A percentile compares a stretch with the other conserved stretches of the same genome.
phyloP scores from a whole-genome alignment of 768 basidiomycete species.

The Serendipita sp. region DNA sequence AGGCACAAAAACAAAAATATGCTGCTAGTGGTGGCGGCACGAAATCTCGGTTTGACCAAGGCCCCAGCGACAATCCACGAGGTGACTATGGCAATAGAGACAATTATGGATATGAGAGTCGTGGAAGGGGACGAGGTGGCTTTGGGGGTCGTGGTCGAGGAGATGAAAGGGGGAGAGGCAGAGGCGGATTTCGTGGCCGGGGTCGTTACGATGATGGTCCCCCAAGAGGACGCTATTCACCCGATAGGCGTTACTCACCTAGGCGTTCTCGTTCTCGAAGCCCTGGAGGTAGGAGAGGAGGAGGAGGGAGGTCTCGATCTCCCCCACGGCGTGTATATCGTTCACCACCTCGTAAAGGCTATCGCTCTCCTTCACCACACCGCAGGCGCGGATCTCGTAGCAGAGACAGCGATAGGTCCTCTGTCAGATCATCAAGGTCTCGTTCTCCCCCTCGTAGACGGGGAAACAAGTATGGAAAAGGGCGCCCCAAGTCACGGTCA shows the following conservation, averaged over 20 bases:
- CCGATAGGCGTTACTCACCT: conserved; percentile 26
- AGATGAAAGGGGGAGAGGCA: conserved; percentile 6
- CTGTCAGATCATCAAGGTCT: neutral
- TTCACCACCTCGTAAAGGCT: conserved; percentile 20
- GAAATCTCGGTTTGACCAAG: neutral
- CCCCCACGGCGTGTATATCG: conserved; percentile 16
- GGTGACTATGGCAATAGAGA: conserved; percentile 35
- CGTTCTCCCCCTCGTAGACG: neutral
- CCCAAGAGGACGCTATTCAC: conserved; percentile 18
- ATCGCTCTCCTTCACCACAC: conserved; percentile 26
- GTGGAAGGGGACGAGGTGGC: conserved; percentile 30
- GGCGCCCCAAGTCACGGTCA: neutral
- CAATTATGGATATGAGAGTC: conserved; percentile 30
- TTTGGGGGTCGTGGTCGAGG: conserved; percentile 38
- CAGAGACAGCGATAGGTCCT: neutral
- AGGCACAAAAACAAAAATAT: conserved; percentile 86
- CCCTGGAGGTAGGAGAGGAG: conserved; percentile 23
- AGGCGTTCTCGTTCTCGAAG: conserved; percentile 36
- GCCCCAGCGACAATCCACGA: conserved; percentile 22
- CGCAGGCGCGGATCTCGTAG: conserved; percentile 11
- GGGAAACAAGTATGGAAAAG: neutral
- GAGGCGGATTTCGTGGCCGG: conserved; percentile 27
- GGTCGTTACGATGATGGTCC: conserved; percentile 35
- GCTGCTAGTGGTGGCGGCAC: conserved; percentile 9
- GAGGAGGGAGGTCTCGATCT: conserved; percentile 25